Conservation (phyloP, 352 stramenopile species). For the Globisporangium iwayamae region DNA sequence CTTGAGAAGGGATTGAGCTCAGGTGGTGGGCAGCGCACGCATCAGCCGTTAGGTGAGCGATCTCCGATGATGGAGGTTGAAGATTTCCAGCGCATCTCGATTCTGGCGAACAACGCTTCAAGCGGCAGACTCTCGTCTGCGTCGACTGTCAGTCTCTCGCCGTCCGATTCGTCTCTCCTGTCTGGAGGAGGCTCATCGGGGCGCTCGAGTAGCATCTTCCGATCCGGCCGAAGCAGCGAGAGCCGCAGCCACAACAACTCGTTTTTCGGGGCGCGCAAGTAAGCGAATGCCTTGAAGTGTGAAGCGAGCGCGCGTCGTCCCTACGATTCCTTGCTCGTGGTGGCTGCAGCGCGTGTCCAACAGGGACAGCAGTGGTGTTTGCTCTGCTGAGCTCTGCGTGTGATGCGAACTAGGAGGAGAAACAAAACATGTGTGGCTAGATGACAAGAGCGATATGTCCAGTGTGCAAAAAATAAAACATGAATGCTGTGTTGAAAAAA, state of each 20-base stretch:
- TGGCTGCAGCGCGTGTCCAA: neutral
- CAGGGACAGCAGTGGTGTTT: neutral
- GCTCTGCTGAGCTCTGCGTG: neutral
- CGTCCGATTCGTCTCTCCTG: constrained; percentile 35
- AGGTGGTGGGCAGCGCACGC: constrained; percentile 13
- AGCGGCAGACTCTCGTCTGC: constrained; percentile 39
- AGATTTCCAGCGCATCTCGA: constrained; percentile 70
- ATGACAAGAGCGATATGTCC: constrained; percentile 3
- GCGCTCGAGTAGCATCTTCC: constrained; percentile 44
- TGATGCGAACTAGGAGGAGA: neutral
- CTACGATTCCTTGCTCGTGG: neutral
- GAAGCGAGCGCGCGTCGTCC: neutral
- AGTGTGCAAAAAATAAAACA: constrained; percentile 3
- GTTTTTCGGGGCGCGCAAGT: constrained; percentile 17
- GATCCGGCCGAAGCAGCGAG: constrained; percentile 36
- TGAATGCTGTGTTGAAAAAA: constrained; percentile 7
- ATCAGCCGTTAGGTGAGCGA: constrained; percentile 24
- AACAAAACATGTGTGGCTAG: constrained; percentile 1
- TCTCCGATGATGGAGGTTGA: constrained; percentile 47
- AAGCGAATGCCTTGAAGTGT: neutral
- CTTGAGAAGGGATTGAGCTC: constrained; percentile 30
- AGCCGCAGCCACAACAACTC: constrained; percentile 16
- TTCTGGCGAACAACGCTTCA: constrained; percentile 39
- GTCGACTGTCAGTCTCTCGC: constrained; percentile 52
- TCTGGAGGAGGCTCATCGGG: constrained; percentile 37